Conservation (phyloP, 2,329 filamentous ascomycete species). For the Aspergillus ochraceus region DNA sequence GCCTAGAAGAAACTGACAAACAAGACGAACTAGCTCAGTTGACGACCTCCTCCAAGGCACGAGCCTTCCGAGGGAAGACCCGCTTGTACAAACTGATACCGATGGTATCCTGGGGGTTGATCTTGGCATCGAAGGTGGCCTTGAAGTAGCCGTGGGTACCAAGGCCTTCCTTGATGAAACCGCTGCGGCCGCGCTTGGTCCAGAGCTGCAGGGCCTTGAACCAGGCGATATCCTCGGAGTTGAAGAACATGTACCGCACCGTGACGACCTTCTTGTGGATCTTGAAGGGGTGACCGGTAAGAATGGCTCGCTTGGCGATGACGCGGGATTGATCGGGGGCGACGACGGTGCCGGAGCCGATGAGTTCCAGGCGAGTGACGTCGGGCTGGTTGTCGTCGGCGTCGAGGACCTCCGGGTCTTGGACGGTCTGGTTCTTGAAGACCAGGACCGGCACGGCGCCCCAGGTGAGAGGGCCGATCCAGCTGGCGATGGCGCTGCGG, state of each 20-base stretch:
- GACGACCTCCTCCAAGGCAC: conserved; percentile 42
- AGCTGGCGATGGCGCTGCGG: conserved; percentile 82
- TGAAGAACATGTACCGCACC: conserved; percentile 99
- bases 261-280: conserved; percentile 98
- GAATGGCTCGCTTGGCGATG: conserved; percentile 87
- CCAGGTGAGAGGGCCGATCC: conserved; percentile 90
- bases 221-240: conserved; percentile 90
- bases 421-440: conserved; percentile 61
- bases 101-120: conserved; percentile 93
- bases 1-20: too few species aligned
- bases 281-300: conserved; percentile 96
- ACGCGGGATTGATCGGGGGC: conserved; percentile 73
- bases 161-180: conserved; percentile 89
- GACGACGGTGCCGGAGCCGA: conserved; percentile 84
- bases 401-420: conserved; percentile 44
- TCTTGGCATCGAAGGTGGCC: conserved; percentile 92
- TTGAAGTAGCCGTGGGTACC: conserved; percentile 99
- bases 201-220: conserved; percentile 95
- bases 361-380: conserved; percentile 62
- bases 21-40: conserved; percentile 7
- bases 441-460: conserved; percentile 87
- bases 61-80: conserved; percentile 74
- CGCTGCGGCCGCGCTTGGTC: conserved; percentile 84
- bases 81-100: conserved; percentile 88
- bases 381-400: conserved; percentile 46